A percentile compares a stretch with the other conserved stretches of the same genome.
These are phyloP conservation scores for Ogataea minuta DNA, from an alignment of 805 yeast genomes.

Conservation along the genomic window DNA sequence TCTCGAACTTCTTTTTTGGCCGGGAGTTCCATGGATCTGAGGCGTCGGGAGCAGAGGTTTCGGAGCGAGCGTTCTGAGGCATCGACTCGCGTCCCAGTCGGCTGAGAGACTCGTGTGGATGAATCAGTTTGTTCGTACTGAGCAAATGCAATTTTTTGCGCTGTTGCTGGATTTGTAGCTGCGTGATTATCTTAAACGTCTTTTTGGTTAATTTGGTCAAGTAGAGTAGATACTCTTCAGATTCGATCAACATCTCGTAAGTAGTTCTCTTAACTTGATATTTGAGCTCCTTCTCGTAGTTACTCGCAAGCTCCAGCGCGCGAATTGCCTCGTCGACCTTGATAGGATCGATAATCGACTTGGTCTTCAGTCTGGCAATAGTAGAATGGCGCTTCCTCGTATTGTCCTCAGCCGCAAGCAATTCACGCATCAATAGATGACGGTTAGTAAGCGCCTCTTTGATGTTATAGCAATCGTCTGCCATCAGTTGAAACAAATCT, in stretches of 20 bases:
- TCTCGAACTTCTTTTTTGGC: slow-evolving; percentile 27
- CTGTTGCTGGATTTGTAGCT: slow-evolving; percentile 80
- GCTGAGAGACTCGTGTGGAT: slow-evolving; percentile 46
- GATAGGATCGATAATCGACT: slow-evolving; percentile 74
- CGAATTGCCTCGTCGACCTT: slow-evolving; percentile 89
- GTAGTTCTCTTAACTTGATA: slow-evolving; percentile 78
- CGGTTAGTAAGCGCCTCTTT: slow-evolving; percentile 93
- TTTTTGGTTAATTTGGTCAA: slow-evolving; percentile 50
- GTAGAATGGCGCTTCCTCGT: slow-evolving; percentile 68
- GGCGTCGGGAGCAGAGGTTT: slow-evolving; percentile 7
- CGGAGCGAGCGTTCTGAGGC: slow-evolving; percentile 30
- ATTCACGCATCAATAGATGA: slow-evolving; percentile 88
- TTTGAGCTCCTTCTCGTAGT: slow-evolving; percentile 72
- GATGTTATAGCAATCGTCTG: slow-evolving; percentile 77
- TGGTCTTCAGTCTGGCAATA: slow-evolving; percentile 69
- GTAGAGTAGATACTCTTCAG: slow-evolving; percentile 54
- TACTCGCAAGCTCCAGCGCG: slow-evolving; percentile 73
- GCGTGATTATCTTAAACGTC: slow-evolving; percentile 56
- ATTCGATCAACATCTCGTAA: slow-evolving; percentile 78
- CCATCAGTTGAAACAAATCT: slow-evolving; percentile 64
- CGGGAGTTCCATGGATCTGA: slow-evolving; percentile 38
- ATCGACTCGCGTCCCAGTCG: slow-evolving; percentile 74
- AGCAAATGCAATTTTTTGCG: slow-evolving; percentile 73
- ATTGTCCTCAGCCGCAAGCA: slow-evolving; percentile 71
- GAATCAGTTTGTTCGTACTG: slow-evolving; percentile 50